These are phyloP conservation scores for Tranzscheliella williamsii DNA, from an alignment of 1,284 basidiomycete genomes.

Conservation along the genomic window DNA sequence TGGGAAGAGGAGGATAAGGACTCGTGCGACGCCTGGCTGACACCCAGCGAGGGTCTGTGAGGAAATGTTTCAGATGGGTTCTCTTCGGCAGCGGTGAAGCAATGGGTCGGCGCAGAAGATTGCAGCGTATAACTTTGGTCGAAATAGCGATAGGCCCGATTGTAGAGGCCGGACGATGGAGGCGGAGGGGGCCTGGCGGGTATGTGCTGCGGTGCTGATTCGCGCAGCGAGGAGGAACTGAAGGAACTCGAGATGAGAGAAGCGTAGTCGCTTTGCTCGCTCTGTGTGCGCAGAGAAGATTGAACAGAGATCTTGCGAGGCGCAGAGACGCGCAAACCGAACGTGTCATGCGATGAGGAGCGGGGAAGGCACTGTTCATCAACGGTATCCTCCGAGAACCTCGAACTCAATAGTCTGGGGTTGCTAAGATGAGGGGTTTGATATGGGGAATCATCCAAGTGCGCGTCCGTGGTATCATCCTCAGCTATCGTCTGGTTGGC, in stretches of 20 bases:
- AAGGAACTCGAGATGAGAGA: not conserved
- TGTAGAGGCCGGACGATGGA: slow-evolving; percentile 19
- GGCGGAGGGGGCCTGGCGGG: not conserved
- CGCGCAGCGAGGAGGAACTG: not conserved
- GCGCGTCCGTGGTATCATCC: slow-evolving; percentile 2
- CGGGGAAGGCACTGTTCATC: slow-evolving; percentile 13
- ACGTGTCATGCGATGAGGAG: slow-evolving; percentile 19
- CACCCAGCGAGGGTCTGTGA: too few relatives aligned
- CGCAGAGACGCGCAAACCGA: slow-evolving; percentile 5
- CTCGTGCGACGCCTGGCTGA: slow-evolving; percentile 21
- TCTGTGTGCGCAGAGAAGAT: slow-evolving; percentile 1
- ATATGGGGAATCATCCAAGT: not conserved
- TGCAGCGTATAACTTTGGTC: slow-evolving; percentile 31
- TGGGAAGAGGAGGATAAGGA: slow-evolving; percentile 16
- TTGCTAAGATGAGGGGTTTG: slow-evolving; percentile 6
- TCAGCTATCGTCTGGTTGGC: slow-evolving; percentile 33
- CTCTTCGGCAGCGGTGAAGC: too few relatives aligned
- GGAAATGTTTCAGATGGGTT: too few relatives aligned
- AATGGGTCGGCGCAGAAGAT: too few relatives aligned
- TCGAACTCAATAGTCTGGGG: slow-evolving; percentile 5
- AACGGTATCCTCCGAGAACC: slow-evolving; percentile 35
- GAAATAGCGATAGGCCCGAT: slow-evolving; percentile 35
- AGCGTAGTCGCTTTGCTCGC: too few relatives aligned
- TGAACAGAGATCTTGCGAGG: slow-evolving; percentile 8
- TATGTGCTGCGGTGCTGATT: slow-evolving; percentile 3